A percentile compares a stretch with the other conserved stretches of the same genome.
These are phyloP conservation scores for Trichoderma asperellum DNA, from an alignment of 2,329 filamentous ascomycete genomes.

Conservation along the genomic window DNA sequence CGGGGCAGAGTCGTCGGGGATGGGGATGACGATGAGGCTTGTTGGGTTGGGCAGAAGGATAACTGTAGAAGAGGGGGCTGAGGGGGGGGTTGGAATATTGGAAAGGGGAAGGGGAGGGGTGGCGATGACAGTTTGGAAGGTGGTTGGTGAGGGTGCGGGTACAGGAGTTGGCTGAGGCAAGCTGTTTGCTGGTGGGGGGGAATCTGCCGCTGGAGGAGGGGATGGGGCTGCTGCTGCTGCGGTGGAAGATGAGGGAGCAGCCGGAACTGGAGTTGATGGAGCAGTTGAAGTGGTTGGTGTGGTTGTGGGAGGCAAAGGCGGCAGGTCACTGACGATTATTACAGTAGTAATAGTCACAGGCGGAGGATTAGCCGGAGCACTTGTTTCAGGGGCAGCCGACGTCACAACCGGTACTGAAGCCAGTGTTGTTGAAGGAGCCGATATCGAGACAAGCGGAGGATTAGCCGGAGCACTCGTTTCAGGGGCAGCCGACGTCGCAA, in stretches of 20 bases:
- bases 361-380: slow-evolving; percentile 28
- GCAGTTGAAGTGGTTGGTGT: slow-evolving; percentile 27
- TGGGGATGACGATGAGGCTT: slow-evolving; percentile 38
- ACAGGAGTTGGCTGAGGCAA: background rate
- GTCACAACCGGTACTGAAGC: background rate
- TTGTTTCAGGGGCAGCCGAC: slow-evolving; percentile 22
- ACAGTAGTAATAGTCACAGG: slow-evolving; percentile 40
- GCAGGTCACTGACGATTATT: slow-evolving; percentile 37
- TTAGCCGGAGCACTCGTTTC: slow-evolving; percentile 30
- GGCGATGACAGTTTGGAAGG: slow-evolving; percentile 26
- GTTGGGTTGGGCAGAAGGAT: slow-evolving; percentile 30
- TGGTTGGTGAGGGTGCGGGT: slow-evolving; percentile 31
- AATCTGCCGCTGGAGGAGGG: slow-evolving; percentile 32
- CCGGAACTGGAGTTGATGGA: background rate
- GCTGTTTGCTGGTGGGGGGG: slow-evolving; percentile 37
- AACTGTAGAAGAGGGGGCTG: background rate
- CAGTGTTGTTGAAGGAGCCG: background rate
- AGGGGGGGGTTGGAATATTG: background rate
- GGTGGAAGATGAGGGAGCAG: slow-evolving; percentile 10
- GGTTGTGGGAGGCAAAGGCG: slow-evolving; percentile 10
- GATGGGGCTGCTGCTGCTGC: background rate
- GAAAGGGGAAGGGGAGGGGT: background rate
- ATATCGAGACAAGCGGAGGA: slow-evolving; percentile 33
- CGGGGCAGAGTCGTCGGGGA: slow-evolving; percentile 32
- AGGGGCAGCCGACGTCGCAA: slow-evolving; percentile 9